Evolutionary conservation across 106 monocot species (phyloP), one percentile per base, ranked within the genome.

Genomic region (Phalaenopsis aphrodite): DNA sequence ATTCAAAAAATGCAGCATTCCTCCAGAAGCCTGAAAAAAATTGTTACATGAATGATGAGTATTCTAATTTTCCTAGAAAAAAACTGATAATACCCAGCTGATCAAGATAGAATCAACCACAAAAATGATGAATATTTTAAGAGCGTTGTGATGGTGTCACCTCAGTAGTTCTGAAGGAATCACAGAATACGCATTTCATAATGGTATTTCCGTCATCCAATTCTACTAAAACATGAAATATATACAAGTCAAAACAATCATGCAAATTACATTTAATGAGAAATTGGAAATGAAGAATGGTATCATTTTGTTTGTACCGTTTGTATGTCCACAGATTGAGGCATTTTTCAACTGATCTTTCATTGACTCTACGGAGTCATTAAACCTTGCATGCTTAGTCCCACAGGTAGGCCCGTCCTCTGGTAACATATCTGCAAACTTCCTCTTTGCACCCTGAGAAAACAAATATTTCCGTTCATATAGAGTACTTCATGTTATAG

Each of bases 1-100:
- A 83, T 83, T 73, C 42, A 83, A 37, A 57, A 55, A 74, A 73
- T 83, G 83, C 10, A 83, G 46, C 83, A 83, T 78, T 57, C 72
- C 17, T 71, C 83, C 83, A 74, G 83, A 56, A 57, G 72, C 78
- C 83, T 83, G 55, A 78, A 73, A 82, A 41, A 58, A 37, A 48
- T 30, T 30, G 37, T 76, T 49, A 11, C 17, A 76, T 36, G 23
- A 17, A 24, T 58, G 36, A 45, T 5, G 57, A 12, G 45, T 6
- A 55, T 55, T 15, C 36, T 15, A 30, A 5, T 55, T 47, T 18
- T 77, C 2, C 37, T 41, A 75, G 3, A 16, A 78, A 69, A 52
- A 23, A 23, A 41, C 41, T 45, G 43, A 45, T 43, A 42, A n/a
- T 39, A 2, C 69, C 6, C 41, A 41, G 55, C 42, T 57, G 41